phyloP scores from a whole-genome alignment of 306 rosid species.

The Sicyos baderoa region DNA sequence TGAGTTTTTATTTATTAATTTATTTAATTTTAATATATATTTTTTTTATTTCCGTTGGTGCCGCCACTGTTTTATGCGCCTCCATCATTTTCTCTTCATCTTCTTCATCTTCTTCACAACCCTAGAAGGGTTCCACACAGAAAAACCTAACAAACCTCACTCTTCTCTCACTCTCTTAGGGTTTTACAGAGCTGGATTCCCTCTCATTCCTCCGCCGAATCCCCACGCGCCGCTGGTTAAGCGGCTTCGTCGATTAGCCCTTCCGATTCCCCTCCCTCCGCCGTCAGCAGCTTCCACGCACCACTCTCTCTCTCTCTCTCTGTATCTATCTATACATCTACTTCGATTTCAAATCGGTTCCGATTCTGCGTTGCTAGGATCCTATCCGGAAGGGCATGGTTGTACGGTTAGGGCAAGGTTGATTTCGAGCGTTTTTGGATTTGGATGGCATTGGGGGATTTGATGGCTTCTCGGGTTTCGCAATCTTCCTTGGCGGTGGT shows the following conservation, averaged over 20 bases:
- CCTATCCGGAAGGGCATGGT: conserved; percentile 22
- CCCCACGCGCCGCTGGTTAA: conserved; percentile 77
- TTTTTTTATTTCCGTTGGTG: conserved; percentile 22
- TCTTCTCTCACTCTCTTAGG: conserved; percentile 3
- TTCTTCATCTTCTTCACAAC: conserved; percentile 15
- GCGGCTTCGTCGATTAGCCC: conserved; percentile 67
- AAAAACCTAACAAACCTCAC: not conserved
- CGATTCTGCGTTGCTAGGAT: not conserved
- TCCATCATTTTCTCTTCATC: conserved; percentile 38
- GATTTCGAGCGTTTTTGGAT: conserved; percentile 35
- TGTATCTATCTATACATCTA: too few relatives aligned
- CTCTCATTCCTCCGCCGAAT: conserved; percentile 44
- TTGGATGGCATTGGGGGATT: conserved; percentile 99
- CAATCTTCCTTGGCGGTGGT: conserved; percentile 65
- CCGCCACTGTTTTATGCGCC: conserved; percentile 61
- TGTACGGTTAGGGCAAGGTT: conserved; percentile 25
- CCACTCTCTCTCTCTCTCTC: not conserved
- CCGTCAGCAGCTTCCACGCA: not conserved
- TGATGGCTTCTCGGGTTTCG: conserved; percentile 88
- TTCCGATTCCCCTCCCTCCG: not conserved
- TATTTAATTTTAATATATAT: too few relatives aligned
- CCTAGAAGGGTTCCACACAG: conserved; percentile 39
- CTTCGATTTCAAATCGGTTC: conserved; percentile 13
- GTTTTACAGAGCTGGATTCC: conserved; percentile 56
- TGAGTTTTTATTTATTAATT: not conserved